Conservation (phyloP, 139 green algal genomes). For the Tetradesmus obliquus region DNA sequence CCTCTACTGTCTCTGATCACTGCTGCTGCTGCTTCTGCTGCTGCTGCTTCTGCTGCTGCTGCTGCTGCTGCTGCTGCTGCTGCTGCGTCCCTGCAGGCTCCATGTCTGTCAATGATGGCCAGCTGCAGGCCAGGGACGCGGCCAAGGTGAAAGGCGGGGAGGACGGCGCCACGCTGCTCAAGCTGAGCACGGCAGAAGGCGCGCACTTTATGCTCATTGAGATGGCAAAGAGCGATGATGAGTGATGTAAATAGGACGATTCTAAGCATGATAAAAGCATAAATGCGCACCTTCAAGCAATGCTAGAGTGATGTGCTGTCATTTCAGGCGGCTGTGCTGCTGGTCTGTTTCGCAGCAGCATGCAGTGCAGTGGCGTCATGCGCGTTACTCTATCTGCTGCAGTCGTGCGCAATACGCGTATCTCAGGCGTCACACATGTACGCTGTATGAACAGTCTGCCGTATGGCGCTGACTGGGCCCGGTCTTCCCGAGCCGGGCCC, state of each 20-base stretch:
- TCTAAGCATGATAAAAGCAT: too few relatives aligned
- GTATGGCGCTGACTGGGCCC: too few relatives aligned
- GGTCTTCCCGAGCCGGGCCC: too few relatives aligned
- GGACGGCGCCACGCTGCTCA: slow-evolving; percentile 9
- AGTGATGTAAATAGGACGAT: not conserved
- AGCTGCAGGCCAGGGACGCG: slow-evolving; percentile 59
- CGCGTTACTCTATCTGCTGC: not conserved
- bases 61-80: not conserved
- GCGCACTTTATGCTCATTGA: slow-evolving; percentile 80
- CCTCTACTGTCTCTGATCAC: not conserved
- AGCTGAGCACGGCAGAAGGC: slow-evolving; percentile 36
- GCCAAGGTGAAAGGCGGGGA: slow-evolving; percentile 41
- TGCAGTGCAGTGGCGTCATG: too few relatives aligned
- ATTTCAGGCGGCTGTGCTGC: too few relatives aligned
- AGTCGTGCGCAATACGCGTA: not conserved
- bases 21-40: not conserved
- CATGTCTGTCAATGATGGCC: slow-evolving; percentile 44
- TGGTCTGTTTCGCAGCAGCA: too few relatives aligned
- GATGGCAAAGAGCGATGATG: slow-evolving; percentile 49
- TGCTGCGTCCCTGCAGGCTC: slow-evolving; percentile 19
- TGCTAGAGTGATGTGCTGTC: not conserved
- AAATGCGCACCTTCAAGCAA: too few relatives aligned
- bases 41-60: not conserved
- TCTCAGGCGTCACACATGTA: too few relatives aligned
- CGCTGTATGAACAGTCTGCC: too few relatives aligned